These are phyloP conservation scores for Acacia melanoxylon DNA, from an alignment of 306 rosid species.

Conservation along the genomic window DNA sequence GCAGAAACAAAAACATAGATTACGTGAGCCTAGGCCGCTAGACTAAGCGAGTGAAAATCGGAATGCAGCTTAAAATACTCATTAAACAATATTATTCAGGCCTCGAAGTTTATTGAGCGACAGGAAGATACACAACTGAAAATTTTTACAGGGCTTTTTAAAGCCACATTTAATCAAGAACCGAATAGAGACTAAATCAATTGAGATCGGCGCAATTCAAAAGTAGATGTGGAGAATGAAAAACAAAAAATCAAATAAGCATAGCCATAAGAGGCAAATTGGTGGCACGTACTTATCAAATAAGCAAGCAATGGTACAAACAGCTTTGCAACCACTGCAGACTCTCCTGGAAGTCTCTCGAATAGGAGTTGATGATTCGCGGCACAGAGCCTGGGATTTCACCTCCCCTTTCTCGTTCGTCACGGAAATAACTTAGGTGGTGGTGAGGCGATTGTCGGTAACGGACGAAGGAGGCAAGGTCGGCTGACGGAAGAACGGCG, in stretches of 20 bases:
- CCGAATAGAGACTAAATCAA: background rate
- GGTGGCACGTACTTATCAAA: constrained; percentile 48
- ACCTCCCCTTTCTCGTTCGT: too few relatives aligned
- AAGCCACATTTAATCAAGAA: background rate
- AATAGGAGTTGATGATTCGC: too few relatives aligned
- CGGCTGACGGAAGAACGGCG: too few relatives aligned
- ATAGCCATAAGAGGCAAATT: background rate
- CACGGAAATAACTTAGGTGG: too few relatives aligned
- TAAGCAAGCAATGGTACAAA: too few relatives aligned
- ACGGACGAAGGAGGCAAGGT: too few relatives aligned
- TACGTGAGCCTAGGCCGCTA: too few relatives aligned
- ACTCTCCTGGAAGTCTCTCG: too few relatives aligned
- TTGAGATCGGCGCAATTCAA: background rate
- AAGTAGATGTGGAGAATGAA: background rate
- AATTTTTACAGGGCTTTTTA: constrained; percentile 16
- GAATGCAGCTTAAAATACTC: background rate
- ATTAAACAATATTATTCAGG: background rate
- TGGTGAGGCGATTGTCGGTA: too few relatives aligned
- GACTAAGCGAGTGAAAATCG: background rate
- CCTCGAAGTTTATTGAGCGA: background rate
- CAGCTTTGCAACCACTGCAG: too few relatives aligned
- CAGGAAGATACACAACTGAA: background rate
- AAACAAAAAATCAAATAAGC: background rate
- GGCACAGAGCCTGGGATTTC: too few relatives aligned
- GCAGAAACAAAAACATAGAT: background rate